These are phyloP conservation scores for Chlorella variabilis DNA, from an alignment of 163 green algal genomes.

Conservation along the genomic window DNA sequence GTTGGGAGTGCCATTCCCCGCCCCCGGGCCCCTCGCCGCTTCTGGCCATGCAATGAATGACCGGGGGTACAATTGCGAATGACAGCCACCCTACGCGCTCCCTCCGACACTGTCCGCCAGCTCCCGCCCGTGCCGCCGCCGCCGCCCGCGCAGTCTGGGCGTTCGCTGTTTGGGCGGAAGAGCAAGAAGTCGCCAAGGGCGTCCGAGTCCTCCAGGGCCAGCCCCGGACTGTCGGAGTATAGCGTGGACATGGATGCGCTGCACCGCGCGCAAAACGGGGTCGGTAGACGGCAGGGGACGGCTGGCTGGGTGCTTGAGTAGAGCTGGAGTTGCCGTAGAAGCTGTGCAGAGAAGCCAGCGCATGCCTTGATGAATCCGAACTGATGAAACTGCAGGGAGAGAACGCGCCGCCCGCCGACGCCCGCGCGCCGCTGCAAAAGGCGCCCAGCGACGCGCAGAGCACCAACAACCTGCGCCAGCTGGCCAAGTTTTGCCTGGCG, in stretches of 20 bases:
- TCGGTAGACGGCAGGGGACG: too few relatives aligned
- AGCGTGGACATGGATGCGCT: not conserved
- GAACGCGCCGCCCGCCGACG: not conserved
- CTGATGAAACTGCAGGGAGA: not conserved
- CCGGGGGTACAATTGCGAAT: too few relatives aligned
- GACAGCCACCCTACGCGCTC: too few relatives aligned
- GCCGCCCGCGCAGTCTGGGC: too few relatives aligned
- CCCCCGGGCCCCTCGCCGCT: too few relatives aligned
- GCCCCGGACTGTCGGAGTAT: not conserved
- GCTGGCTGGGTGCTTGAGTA: too few relatives aligned
- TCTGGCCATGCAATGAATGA: too few relatives aligned
- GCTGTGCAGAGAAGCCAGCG: not conserved
- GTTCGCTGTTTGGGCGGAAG: not conserved
- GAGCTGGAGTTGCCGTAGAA: too few relatives aligned
- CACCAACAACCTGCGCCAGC: not conserved
- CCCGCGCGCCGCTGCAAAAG: not conserved
- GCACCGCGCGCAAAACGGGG: not conserved
- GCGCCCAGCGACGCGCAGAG: not conserved
- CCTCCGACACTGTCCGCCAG: too few relatives aligned
- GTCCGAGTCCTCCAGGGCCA: not conserved
- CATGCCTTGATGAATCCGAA: not conserved
- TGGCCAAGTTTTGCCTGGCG: not conserved
- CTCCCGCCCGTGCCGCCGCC: too few relatives aligned
- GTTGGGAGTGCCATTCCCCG: too few relatives aligned
- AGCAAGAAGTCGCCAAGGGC: not conserved